Evolutionary conservation across 805 yeast genomes (phyloP).

Genomic region (Saccharomyces jurei): DNA sequence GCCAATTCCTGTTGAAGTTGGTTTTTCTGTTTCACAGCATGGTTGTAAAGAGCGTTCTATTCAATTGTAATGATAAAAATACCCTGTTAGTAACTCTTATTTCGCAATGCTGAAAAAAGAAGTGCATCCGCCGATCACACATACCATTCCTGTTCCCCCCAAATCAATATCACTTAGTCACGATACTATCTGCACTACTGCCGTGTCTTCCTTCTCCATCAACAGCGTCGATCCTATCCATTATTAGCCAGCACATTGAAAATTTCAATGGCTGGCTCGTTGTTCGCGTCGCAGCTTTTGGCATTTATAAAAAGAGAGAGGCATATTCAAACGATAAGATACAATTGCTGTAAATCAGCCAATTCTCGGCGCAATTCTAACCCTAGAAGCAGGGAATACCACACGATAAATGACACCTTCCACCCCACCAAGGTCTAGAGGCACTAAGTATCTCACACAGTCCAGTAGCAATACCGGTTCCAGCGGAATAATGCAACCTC

Average conservation of each 20-base stretch:
- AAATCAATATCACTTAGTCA: background rate
- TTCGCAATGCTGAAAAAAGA: background rate
- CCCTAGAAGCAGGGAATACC: background rate
- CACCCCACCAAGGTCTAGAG: slow-evolving; percentile 29
- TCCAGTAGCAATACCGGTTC: background rate
- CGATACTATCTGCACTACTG: background rate
- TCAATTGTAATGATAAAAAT: background rate
- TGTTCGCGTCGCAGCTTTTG: background rate
- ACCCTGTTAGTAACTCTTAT: background rate
- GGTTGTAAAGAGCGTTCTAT: slow-evolving; percentile 80
- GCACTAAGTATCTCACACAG: background rate
- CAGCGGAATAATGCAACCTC: background rate
- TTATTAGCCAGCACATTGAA: background rate
- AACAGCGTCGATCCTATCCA: background rate
- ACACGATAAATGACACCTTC: slow-evolving; percentile 22
- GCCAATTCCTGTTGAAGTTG: slow-evolving; percentile 61
- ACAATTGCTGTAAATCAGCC: background rate
- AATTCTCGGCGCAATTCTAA: background rate
- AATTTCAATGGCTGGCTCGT: background rate
- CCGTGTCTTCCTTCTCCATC: background rate
- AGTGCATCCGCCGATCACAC: slow-evolving; percentile 1
- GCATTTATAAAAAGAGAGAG: background rate
- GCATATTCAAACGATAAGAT: background rate
- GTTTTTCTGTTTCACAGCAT: slow-evolving; percentile 79
- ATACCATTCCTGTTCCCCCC: background rate